phyloP scores from a whole-genome alignment of 441 rosid species.

The Populus hybrid region DNA sequence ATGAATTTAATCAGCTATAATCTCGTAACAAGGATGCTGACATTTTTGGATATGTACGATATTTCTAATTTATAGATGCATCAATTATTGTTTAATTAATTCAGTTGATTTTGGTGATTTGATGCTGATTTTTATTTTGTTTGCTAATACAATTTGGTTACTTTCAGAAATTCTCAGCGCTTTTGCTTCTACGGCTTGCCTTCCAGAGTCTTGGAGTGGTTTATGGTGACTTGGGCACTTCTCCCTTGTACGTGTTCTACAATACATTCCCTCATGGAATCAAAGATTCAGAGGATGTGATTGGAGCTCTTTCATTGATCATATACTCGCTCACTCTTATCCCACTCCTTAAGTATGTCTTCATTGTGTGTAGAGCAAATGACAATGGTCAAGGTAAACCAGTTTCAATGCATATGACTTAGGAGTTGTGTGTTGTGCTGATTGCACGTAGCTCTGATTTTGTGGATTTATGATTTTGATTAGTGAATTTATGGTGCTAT shows the following conservation, averaged over 20 bases:
- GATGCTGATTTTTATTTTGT: slow-evolving; percentile 7
- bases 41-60: not conserved
- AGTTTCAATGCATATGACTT: not conserved
- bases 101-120: slow-evolving; percentile 12
- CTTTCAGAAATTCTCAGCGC: slow-evolving; percentile 61
- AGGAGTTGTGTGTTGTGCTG: not conserved
- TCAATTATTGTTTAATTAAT: not conserved
- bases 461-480: not conserved
- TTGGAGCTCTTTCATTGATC: slow-evolving; percentile 85
- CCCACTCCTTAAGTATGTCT: slow-evolving; percentile 84
- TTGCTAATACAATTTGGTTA: slow-evolving; percentile 26
- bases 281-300: slow-evolving; percentile 66
- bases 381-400: slow-evolving; percentile 87
- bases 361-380: slow-evolving; percentile 78
- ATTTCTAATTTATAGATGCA: not conserved
- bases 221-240: slow-evolving; percentile 91
- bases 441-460: not conserved
- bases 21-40: not conserved
- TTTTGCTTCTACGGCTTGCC: slow-evolving; percentile 75
- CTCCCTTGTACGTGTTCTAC: slow-evolving; percentile 93
- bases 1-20: not conserved
- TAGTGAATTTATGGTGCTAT: not conserved
- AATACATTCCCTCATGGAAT: slow-evolving; percentile 77
- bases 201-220: slow-evolving; percentile 95
- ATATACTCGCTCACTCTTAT: slow-evolving; percentile 81